These are phyloP conservation scores for Solanum megistacrolobum DNA, from an alignment of 257 asterid species.

Conservation along the genomic window DNA sequence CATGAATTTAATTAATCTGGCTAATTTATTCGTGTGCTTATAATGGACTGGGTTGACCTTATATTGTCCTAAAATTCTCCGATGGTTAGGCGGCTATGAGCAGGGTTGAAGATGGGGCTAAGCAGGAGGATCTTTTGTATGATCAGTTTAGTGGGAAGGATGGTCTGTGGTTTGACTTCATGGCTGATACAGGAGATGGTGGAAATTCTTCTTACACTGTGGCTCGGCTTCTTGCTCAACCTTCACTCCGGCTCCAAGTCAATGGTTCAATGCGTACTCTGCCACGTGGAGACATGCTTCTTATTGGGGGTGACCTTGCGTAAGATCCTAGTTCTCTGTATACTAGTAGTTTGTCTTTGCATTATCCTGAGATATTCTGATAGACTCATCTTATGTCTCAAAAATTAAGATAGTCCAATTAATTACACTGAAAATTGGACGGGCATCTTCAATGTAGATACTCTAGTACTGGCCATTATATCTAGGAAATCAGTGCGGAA, in stretches of 20 bases:
- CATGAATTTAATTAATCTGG: background rate
- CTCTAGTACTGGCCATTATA: background rate
- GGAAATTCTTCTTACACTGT: slow-evolving; percentile 92
- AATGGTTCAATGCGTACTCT: slow-evolving; percentile 42
- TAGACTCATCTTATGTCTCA: background rate
- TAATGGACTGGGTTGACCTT: background rate
- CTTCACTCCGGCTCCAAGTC: slow-evolving; percentile 45
- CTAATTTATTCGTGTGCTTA: background rate
- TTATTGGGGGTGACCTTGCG: slow-evolving; percentile 99
- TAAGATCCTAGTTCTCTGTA: slow-evolving; percentile 30
- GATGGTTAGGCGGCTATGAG: slow-evolving; percentile 88
- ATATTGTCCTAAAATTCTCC: background rate
- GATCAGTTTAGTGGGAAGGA: slow-evolving; percentile 78
- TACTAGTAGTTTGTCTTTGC: background rate
- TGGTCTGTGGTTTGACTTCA: slow-evolving; percentile 96
- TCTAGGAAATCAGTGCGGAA: background rate
- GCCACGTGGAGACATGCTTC: slow-evolving; percentile 85
- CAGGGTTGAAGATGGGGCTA: slow-evolving; percentile 67
- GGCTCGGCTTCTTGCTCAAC: slow-evolving; percentile 94
- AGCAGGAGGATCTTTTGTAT: slow-evolving; percentile 75
- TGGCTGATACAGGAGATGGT: slow-evolving; percentile 99
- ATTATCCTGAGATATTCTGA: background rate
- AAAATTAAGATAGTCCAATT: background rate
- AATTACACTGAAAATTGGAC: background rate
- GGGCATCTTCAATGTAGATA: background rate